Conservation (phyloP, 2,329 filamentous ascomycete genomes). For the Diaporthe aspalathi region DNA sequence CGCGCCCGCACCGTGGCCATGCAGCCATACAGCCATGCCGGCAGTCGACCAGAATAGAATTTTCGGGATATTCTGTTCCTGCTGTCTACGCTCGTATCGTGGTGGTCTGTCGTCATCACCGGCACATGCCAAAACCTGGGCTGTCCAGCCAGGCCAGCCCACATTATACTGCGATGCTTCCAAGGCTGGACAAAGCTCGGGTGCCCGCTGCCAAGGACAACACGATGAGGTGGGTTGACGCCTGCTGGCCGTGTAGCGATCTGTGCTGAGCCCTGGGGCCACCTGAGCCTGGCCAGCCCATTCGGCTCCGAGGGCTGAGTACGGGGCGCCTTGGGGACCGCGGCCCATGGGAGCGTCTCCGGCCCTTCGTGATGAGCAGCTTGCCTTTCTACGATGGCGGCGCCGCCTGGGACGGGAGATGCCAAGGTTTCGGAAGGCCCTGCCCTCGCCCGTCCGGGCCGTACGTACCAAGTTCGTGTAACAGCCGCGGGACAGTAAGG, state of each 20-base stretch:
- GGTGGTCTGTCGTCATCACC: not conserved
- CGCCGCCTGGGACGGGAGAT: constrained; percentile 11
- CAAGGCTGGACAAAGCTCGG: constrained; percentile 19
- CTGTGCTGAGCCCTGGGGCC: constrained; percentile 16
- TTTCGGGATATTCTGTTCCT: not conserved
- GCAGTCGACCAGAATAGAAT: constrained; percentile 14
- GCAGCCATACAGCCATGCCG: not conserved
- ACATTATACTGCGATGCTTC: constrained; percentile 5
- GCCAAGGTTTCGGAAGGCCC: constrained; percentile 26
- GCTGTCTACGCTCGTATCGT: constrained; percentile 10
- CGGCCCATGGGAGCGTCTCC: constrained; percentile 18
- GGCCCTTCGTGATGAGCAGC: constrained; percentile 11
- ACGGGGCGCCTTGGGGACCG: constrained; percentile 12
- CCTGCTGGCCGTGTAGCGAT: constrained; percentile 19
- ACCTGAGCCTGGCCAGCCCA: constrained; percentile 12
- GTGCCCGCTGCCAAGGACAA: constrained; percentile 27
- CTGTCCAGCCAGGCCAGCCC: constrained; percentile 14
- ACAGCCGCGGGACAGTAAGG: constrained; percentile 11
- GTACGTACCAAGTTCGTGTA: not conserved
- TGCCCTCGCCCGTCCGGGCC: constrained; percentile 29
- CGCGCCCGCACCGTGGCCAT: not conserved
- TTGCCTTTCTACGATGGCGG: constrained; percentile 7
- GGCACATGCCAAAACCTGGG: not conserved
- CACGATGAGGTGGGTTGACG: constrained; percentile 5
- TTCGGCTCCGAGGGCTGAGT: constrained; percentile 15